phyloP scores from a whole-genome alignment of 352 stramenopile genomes.

The Phytophthora pisi region DNA sequence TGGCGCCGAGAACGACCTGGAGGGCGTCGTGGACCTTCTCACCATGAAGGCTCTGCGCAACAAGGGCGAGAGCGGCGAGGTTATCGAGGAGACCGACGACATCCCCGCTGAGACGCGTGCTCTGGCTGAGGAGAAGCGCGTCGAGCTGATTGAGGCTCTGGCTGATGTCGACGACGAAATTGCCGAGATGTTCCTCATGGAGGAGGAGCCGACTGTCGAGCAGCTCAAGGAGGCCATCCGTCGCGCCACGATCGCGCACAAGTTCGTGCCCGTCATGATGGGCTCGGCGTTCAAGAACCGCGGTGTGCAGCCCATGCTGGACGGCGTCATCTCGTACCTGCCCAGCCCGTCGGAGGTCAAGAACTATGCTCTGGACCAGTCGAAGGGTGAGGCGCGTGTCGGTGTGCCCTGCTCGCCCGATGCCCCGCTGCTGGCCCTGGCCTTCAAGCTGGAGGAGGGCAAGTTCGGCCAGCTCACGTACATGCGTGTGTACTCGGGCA shows the following conservation, averaged over 20 bases:
- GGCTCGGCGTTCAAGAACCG: slow-evolving; percentile 98
- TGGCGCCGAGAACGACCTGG: slow-evolving; percentile 94
- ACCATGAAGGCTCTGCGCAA: slow-evolving; percentile 91
- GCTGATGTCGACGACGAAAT: slow-evolving; percentile 99
- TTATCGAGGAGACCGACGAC: slow-evolving; percentile 87
- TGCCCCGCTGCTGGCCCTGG: slow-evolving; percentile 95
- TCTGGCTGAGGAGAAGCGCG: slow-evolving; percentile 89
- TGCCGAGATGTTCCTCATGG: slow-evolving; percentile 98
- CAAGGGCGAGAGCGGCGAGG: slow-evolving; percentile 90
- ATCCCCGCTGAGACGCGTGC: slow-evolving; percentile 90
- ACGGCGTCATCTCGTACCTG: slow-evolving; percentile 98
- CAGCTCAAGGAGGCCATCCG: slow-evolving; percentile 95
- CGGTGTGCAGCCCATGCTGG: slow-evolving; percentile 98
- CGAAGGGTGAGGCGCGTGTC: slow-evolving; percentile 91
- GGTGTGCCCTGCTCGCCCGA: slow-evolving; percentile 86
- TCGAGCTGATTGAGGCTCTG: slow-evolving; percentile 94
- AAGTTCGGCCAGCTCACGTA: slow-evolving; percentile 99
- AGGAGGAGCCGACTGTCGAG: slow-evolving; percentile 93
- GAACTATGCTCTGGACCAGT: slow-evolving; percentile 96
- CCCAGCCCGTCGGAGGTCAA: slow-evolving; percentile 94
- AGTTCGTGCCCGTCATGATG: slow-evolving; percentile 99
- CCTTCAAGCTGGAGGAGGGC: slow-evolving; percentile 99
- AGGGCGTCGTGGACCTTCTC: slow-evolving; percentile 97
- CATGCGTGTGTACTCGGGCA: slow-evolving; percentile 93
- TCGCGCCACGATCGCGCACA: slow-evolving; percentile 94